Base-by-base conservation (phyloP, 352 stramenopile genomes). In the Aphanomyces euteiches region DNA sequence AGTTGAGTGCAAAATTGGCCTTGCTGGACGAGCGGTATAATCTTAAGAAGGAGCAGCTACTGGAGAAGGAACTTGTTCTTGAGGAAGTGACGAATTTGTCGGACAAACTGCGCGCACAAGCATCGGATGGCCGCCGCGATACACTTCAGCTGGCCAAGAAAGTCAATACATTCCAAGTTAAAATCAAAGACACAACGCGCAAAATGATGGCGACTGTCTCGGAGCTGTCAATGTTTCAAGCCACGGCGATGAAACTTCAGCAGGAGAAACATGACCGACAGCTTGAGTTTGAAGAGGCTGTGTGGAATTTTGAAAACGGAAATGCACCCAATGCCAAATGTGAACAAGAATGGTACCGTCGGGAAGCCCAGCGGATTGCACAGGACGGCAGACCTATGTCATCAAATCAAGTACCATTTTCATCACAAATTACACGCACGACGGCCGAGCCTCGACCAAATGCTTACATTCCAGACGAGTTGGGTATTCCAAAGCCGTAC, bases 201-300 rank as follows among this genome's bases (percentile, higher is more conserved):
- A 89, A 89, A 19, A 98, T 98, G 90, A 97, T 98, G 90, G 92
- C 93, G n/a, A 76, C 94, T 1, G 91, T 98, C 4, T 96, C 85
- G 2, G 93, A 98, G 79, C 75, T 98, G 8, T 96, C 87, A 13
- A 98, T 98, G 93, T 97, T 97, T 75, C 93, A 98, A 72, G 93
- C 93, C 7, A 98, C 92, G 10, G 89, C 91, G 17, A 92, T 98
- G 77, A 96, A 96, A 72, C 81, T 98, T 4, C 88, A 98, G 71
- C 88, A 97, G 66, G 92, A 98, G 72, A 97, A 96, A 70, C 80
- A 93, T 67, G 78, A 92, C 43, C 64, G 73, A 15, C 74, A 81
- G 38, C 83, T 84, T 19, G 84, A 92, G 40, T 77, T 93, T 7
- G 80, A 94, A 40, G 83, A 92, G 21, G 84, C 77, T 10, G 72